Evolutionary conservation across 108 stramenopile genomes (phyloP), one percentile per base, ranked within the genome.

Genomic region (Pelagomonas calceolata): DNA sequence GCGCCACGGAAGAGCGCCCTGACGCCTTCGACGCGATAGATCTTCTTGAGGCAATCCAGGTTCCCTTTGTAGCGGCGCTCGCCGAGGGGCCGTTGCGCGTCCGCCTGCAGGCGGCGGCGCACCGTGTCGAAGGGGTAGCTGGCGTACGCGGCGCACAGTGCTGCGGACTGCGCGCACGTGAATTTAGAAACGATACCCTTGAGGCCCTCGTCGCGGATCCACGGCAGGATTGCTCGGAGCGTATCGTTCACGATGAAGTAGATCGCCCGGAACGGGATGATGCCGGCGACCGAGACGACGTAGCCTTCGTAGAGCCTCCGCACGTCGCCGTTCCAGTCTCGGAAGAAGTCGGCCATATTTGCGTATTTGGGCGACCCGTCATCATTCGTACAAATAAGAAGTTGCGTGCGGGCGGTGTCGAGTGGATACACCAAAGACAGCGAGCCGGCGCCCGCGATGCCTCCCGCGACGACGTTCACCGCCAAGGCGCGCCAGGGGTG

Each of bases 61-160:
- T 94, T 96, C 37, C 94, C 94, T 77, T 82, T 90, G 94, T 98
- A 98, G 44, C 93, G 79, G 92, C 93, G 93, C 71, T 96, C 86
- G 21, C 73, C 81, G 82, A 91, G 81, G 74, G 95, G 95, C 90
- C 95, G 95, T 82, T 93, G 93, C 30, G 97, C 92, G 79, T 98
- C 93, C 94, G 97, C 97, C 82, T 95, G 94, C 68, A 99, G 89
- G 85, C 98, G 96, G 85, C 98, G 96, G 82, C 95, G 96, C 82
- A 99, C 88, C 70, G 98, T 99, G 75, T 99, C 98, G 76, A 99
- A 94, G 39, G 98, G 98, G 88, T 99, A 99, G n/a, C 95, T 95
- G 69, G 90, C 92, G 83, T 94, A 92, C 63, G 94, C 96, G 65
- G 96, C 93, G 45, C 83, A 68, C 70, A 93, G 91, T 72, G 95